Evolutionary conservation across 208 protist genomes (phyloP), one percentile per base, ranked within the genome.

Genomic region (Crithidia acanthocephali): DNA sequence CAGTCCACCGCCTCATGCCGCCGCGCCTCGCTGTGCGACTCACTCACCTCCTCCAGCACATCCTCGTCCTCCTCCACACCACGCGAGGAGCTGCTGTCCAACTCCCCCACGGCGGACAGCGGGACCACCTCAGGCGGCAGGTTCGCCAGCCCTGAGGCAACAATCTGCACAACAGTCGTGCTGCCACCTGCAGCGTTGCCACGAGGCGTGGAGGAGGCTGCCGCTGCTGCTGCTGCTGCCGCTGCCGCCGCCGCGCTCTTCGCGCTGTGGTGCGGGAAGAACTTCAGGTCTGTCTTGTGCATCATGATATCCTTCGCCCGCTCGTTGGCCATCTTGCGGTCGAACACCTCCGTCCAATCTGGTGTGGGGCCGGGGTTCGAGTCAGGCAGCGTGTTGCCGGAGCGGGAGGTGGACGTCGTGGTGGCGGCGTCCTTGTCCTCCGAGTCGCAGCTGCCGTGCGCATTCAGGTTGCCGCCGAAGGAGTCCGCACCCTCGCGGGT

Each of bases 331-430:
- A 83, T 78, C 50, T 83, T 79, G 37, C 37, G 37, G 28, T 69
- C 57, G 66, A 83, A 83, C 27, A 83, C 27, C 16, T 71, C 62
- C 5, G 72, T 75, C 78, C 72, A 79, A 51, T 83, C 78, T 5
- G 50, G 59, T 16, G 30, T 28, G 16, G 35, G 23, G 16, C 22
- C 52, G 9, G 45, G 57, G 45, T 59, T 81, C 1, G 40, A 53
- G 50, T 68, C 76, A 0, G 68, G 58, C 53, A 64, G 30, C 32
- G 47, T 60, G 62, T 75, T 75, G 61, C 47, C 42, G 15, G 47
- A 60, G 45, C 45, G 33, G 6, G 68, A 48, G 1, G 68, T 69
- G 30, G 59, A 64, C 22, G 60, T 65, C 48, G 33, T 58, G n/a
- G 50, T 62, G 16, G 6, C 57, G 1, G 40, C 25, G 45, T n/a